Percentiles rank a stretch among this genome's conserved stretches.
phyloP scores from a whole-genome alignment of 2,329 filamentous ascomycete genomes.

The Zasmidium cellare region DNA sequence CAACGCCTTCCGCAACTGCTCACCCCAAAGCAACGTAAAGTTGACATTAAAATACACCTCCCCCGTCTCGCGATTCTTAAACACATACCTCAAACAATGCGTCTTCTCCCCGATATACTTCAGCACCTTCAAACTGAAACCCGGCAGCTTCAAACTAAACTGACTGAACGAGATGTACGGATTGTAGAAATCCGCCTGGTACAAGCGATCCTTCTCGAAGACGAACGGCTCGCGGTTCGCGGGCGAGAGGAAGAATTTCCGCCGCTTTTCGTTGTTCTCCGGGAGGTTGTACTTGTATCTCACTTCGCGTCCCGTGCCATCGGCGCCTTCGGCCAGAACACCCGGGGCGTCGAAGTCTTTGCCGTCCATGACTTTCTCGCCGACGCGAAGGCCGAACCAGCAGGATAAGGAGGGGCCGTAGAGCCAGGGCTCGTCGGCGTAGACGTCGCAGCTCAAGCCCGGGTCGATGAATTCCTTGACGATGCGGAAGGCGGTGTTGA shows the following conservation, averaged over 20 bases:
- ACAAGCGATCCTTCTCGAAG: conserved; percentile 46
- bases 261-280: conserved; percentile 42
- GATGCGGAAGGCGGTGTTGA: conserved; percentile 78
- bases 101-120: conserved; percentile 51
- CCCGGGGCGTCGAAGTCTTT: conserved; percentile 29
- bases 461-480: conserved; percentile 91
- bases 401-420: conserved; percentile 66
- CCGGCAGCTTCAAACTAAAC: conserved; percentile 46
- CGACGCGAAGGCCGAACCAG: conserved; percentile 35
- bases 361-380: conserved; percentile 23
- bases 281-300: conserved; percentile 38
- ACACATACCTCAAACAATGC: conserved; percentile 47
- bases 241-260: conserved; percentile 44
- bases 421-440: conserved; percentile 80
- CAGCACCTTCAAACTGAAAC: conserved; percentile 46
- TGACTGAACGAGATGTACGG: conserved; percentile 51
- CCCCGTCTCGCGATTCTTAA: conserved; percentile 43
- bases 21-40: conserved; percentile 47
- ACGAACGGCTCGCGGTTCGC: conserved; percentile 38
- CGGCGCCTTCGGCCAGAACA: conserved; percentile 42
- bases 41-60: conserved; percentile 48
- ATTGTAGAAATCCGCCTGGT: conserved; percentile 51
- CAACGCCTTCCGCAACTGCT: conserved; percentile 40
- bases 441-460: conserved; percentile 82
- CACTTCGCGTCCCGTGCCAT: conserved; percentile 36